Conservation (phyloP, 176 grass and related monocot species). For the Miscanthus lutarioriparius region DNA sequence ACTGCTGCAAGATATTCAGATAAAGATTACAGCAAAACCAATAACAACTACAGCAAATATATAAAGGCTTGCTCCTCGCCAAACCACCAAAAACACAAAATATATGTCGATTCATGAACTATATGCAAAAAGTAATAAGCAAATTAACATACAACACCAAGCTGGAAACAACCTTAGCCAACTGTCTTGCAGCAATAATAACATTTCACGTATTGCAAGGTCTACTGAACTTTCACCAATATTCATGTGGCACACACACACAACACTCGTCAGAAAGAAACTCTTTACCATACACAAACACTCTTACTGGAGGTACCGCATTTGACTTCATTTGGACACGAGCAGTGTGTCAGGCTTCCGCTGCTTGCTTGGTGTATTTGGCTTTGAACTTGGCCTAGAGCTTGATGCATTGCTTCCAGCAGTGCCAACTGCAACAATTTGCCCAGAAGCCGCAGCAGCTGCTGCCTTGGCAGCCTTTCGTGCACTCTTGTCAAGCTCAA, state of each 20-base stretch:
- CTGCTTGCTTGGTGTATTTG: conserved; percentile 86
- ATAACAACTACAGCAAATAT: not conserved
- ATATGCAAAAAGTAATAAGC: conserved; percentile 44
- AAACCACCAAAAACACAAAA: conserved; percentile 1
- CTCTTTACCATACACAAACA: conserved; percentile 28
- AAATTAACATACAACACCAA: conserved; percentile 44
- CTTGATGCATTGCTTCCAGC: conserved; percentile 47
- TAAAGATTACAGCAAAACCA: conserved; percentile 13
- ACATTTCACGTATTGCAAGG: not conserved
- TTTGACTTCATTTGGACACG: conserved; percentile 62
- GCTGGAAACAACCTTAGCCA: conserved; percentile 26
- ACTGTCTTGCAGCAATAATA: conserved; percentile 28
- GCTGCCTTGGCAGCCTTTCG: conserved; percentile 49
- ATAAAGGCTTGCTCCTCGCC: not conserved
- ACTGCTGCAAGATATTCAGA: not conserved
- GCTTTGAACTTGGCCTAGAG: conserved; percentile 70
- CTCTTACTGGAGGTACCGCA: conserved; percentile 7
- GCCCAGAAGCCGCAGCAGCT: not conserved
- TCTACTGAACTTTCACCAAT: not conserved
- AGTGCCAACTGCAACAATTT: conserved; percentile 19
- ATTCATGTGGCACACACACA: conserved; percentile 11
- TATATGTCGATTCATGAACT: conserved; percentile 35
- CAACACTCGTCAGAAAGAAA: conserved; percentile 18
- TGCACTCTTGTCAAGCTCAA: conserved; percentile 87
- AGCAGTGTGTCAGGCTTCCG: conserved; percentile 65